Percentiles rank a stretch among this genome's conserved stretches.
phyloP scores from a whole-genome alignment of 352 stramenopile species.

The Saprolegnia parasitica region DNA sequence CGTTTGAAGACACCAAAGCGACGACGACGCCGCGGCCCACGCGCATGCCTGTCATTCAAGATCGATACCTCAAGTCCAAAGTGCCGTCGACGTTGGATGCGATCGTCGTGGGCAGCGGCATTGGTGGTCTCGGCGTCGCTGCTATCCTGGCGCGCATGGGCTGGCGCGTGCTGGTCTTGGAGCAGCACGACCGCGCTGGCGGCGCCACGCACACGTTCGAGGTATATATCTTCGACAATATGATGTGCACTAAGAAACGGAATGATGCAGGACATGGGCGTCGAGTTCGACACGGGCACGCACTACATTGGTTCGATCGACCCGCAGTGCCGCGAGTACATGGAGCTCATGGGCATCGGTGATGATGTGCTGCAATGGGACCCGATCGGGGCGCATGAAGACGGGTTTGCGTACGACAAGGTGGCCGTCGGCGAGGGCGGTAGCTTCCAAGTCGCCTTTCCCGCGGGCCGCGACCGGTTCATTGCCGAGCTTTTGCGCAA shows the following conservation, averaged over 20 bases:
- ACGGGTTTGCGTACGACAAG: slow-evolving; percentile 33
- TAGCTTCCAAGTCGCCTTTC: slow-evolving; percentile 29
- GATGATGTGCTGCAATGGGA: slow-evolving; percentile 30
- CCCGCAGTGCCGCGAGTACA: slow-evolving; percentile 30
- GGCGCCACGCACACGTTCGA: slow-evolving; percentile 38
- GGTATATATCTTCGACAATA: slow-evolving; percentile 32
- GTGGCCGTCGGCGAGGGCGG: slow-evolving; percentile 30
- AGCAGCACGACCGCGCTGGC: slow-evolving; percentile 36
- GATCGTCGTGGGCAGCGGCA: slow-evolving; percentile 37
- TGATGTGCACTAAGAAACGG: not conserved
- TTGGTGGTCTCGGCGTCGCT: slow-evolving; percentile 33
- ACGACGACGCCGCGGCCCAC: slow-evolving; percentile 1
- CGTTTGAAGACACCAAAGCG: not conserved
- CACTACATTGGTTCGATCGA: slow-evolving; percentile 42
- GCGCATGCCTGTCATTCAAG: slow-evolving; percentile 24
- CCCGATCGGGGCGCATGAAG: slow-evolving; percentile 31
- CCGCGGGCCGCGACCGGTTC: slow-evolving; percentile 24
- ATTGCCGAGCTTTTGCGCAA: slow-evolving; percentile 30
- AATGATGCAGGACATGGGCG: slow-evolving; percentile 9
- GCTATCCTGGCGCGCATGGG: slow-evolving; percentile 33
- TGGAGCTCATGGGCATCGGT: slow-evolving; percentile 33
- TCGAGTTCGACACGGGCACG: slow-evolving; percentile 47
- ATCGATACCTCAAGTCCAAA: slow-evolving; percentile 30
- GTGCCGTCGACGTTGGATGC: slow-evolving; percentile 26
- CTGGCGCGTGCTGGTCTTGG: slow-evolving; percentile 35